Conservation (phyloP, 345 rosid genomes). For the Arabidopsis arenosa region DNA sequence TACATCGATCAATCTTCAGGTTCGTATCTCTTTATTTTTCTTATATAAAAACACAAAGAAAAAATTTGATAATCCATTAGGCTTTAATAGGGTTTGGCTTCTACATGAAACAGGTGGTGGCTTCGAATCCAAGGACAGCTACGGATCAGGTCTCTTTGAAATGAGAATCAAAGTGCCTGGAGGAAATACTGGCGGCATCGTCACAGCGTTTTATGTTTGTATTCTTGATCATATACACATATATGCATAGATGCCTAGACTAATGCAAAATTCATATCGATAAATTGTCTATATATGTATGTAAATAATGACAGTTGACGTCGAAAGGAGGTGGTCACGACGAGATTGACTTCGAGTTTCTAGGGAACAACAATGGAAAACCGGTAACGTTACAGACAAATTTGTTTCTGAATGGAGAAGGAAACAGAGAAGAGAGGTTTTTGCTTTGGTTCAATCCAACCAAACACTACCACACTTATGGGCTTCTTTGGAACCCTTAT, state of each 20-base stretch:
- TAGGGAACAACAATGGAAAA: slow-evolving; percentile 67
- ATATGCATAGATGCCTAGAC: neutral
- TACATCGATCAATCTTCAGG: slow-evolving; percentile 46
- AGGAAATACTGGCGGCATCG: slow-evolving; percentile 66
- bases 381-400: slow-evolving; percentile 72
- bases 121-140: slow-evolving; percentile 57
- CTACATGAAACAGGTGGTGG: slow-evolving; percentile 55
- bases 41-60: neutral
- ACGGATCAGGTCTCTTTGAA: slow-evolving; percentile 65
- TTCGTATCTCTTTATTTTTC: neutral
- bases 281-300: neutral
- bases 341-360: slow-evolving; percentile 79
- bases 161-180: slow-evolving; percentile 60
- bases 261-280: neutral
- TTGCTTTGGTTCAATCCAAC: slow-evolving; percentile 80
- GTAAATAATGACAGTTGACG: slow-evolving; percentile 36
- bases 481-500: slow-evolving; percentile 70
- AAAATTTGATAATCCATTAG: neutral
- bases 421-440: slow-evolving; percentile 66
- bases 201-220: slow-evolving; percentile 67
- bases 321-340: slow-evolving; percentile 57
- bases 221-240: neutral
- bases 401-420: slow-evolving; percentile 58
- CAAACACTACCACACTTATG: slow-evolving; percentile 59
- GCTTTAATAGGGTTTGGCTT: neutral